Evolutionary conservation across 768 basidiomycete species (phyloP), one percentile per base, ranked within the genome.

Genomic region (Macrocybe gigantea): DNA sequence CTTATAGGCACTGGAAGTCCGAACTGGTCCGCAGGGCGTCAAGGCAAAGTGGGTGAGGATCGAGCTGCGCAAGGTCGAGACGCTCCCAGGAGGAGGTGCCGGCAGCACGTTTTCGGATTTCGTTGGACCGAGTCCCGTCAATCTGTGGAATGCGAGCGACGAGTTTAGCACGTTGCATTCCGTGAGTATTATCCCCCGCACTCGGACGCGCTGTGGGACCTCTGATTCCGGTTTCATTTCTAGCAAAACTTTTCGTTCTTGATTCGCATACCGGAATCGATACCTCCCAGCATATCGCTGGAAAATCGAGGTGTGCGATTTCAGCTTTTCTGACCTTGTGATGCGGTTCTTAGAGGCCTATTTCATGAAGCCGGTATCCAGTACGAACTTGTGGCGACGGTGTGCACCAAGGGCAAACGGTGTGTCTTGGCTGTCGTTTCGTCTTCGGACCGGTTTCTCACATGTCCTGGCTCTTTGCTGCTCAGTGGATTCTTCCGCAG

Each of bases 21-120:
- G 93, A 12, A 74, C 83, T 5, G 84, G 82, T 30, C 70, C 73
- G 2, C 76, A 81, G 52, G 85, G 88, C 11, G 78, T 90, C 60
- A 93, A 92, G 69, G 89, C 89, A 29, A 90, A 92, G 66, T 95
- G 89, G 85, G 85, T 97, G 22, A 81, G 85, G 53, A 82, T 96
- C 51, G 93, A 95, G 67, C 74, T 96, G 62, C 81, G 90, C 55
- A 93, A 93, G 71, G 80, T 94, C 38, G 94, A 97, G 65, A 85
- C 79, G 3, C 75, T 87, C 40, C 88, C 85, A 1, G 82, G 82
- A 14, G 86, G 82, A 15, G 82, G 83, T 11, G 68, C 72, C 51
- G 70, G 74, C 11, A 86, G 84, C 64, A 80, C 82, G 9, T 92
- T 83, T 69, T 81, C 79, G 56, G 90, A 93, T 60, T 79, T 79